Conservation (phyloP, 192 early-diverging fungal genomes). For the Geranomyces variabilis region DNA sequence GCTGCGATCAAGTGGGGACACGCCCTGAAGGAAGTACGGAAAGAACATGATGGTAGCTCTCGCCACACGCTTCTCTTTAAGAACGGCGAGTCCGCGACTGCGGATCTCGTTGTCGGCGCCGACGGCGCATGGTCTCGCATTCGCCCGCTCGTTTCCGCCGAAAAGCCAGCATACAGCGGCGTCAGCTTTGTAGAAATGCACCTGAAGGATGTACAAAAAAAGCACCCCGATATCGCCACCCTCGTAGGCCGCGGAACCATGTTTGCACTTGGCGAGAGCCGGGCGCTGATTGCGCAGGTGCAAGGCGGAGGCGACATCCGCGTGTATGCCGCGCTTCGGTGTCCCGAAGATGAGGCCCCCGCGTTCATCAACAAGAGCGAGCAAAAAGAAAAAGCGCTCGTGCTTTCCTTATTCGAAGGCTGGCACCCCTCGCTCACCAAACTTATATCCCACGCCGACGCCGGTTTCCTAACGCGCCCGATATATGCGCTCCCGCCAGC, state of each 20-base stretch:
- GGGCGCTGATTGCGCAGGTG: conserved; percentile 40
- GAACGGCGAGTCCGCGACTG: conserved; percentile 24
- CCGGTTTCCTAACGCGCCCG: conserved; percentile 15
- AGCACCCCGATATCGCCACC: conserved; percentile 28
- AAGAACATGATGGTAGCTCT: neutral
- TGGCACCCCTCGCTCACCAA: neutral
- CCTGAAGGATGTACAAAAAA: conserved; percentile 39
- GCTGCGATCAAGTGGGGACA: conserved; percentile 45
- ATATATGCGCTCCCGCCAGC: conserved; percentile 42
- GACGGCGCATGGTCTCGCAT: conserved; percentile 62
- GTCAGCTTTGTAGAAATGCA: conserved; percentile 44
- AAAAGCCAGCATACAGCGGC: conserved; percentile 50
- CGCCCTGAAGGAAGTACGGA: neutral
- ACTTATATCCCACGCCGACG: neutral
- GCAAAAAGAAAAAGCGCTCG: no score
- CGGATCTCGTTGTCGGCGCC: conserved; percentile 54
- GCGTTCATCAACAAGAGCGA: no score
- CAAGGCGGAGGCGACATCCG: conserved; percentile 1
- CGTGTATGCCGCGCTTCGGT: neutral
- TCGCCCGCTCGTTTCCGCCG: conserved; percentile 36
- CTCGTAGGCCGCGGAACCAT: conserved; percentile 44
- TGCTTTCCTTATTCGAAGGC: neutral
- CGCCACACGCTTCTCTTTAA: conserved; percentile 25
- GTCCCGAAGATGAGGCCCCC: no score
- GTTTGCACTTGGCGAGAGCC: conserved; percentile 36